Base-by-base conservation (phyloP, 768 basidiomycete species). In the Trichaptum fuscoviolaceum region DNA sequence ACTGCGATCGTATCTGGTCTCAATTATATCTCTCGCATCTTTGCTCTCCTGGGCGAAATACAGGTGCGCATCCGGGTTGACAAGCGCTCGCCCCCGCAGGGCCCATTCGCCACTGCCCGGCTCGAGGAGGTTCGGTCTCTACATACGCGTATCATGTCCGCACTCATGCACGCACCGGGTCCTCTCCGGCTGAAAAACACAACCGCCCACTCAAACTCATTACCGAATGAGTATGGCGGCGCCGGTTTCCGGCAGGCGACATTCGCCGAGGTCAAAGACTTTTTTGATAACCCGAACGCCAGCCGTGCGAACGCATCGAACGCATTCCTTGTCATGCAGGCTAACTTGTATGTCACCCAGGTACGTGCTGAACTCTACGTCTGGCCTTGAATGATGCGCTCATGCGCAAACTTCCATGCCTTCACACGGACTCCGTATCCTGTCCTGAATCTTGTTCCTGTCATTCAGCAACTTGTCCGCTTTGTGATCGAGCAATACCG, bases 401-500 rank as follows among this genome's bases (percentile, higher is more conserved):
- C 52, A 64, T 58, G 58, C 60, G 63, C 67, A 57, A 35, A 20
- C 64, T 66, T 34, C 60, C 17, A 42, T 59, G 23, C 62, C 27
- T 63, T 58, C 42, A 52, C 42, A 52, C 42, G 42, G 42, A 52
- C 3, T 52, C 42, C 42, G 42, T 52, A 7, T 52, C 42, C 12
- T 9, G 35, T 52, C 42, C 23, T 9, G 35, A 15, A 52, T 52
- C 42, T 52, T 52, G 59, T 61, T 61, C 15, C 59, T 65, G 58
- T 57, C 59, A 42, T 64, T 18, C 70, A 96, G 93, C 94, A 96
- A 93, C 85, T 95, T 62, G 93, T 93, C 66, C 91, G 95, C 65
- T 95, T 93, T 71, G 92, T 96, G 68, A 91, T 93, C 64, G 91
- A 95, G 70, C 94, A 95, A 76, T 96, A 96, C 74, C 89, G 92